Conservation (phyloP, 371 early-diverging fungal genomes). For the Mucor ambiguus region DNA sequence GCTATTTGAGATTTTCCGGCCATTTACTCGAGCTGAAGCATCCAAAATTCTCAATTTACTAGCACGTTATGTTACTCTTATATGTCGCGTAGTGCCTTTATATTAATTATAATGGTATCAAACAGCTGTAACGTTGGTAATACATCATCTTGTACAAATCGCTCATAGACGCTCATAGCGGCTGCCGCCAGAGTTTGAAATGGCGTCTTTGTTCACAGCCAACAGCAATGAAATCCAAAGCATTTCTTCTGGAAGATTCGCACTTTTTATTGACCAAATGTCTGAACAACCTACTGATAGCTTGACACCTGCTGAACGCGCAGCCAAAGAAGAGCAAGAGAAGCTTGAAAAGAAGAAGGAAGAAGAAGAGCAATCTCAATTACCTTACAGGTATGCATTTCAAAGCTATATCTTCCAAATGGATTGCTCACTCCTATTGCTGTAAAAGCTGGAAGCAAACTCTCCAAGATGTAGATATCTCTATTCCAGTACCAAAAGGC, state of each 20-base stretch:
- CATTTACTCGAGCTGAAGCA: too few species aligned
- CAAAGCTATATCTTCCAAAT: background rate
- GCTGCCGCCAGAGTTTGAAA: background rate
- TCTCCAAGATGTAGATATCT: slow-evolving; percentile 81
- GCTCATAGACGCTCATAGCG: background rate
- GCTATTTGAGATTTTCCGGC: background rate
- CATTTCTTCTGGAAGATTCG: slow-evolving; percentile 8
- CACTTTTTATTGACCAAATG: slow-evolving; percentile 8
- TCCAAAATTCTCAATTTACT: too few species aligned
- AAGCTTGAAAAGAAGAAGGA: slow-evolving; percentile 36
- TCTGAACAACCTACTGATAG: slow-evolving; percentile 23
- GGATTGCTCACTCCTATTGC: background rate
- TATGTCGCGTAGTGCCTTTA: too few species aligned
- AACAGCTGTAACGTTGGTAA: background rate
- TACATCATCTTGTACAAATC: background rate
- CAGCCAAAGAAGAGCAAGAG: slow-evolving; percentile 32
- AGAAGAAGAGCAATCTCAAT: slow-evolving; percentile 59
- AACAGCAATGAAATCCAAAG: background rate
- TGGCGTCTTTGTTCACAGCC: too few species aligned
- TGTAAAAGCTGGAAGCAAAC: slow-evolving; percentile 79
- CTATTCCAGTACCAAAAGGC: slow-evolving; percentile 77
- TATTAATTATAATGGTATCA: background rate
- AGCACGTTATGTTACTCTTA: too few species aligned
- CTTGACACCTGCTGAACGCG: slow-evolving; percentile 44
- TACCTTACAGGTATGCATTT: slow-evolving; percentile 44